Percentiles rank a stretch among this genome's conserved stretches.
Evolutionary conservation across 2,329 filamentous ascomycete species (phyloP).

Genomic region (Fusarium guadeloupense): DNA sequence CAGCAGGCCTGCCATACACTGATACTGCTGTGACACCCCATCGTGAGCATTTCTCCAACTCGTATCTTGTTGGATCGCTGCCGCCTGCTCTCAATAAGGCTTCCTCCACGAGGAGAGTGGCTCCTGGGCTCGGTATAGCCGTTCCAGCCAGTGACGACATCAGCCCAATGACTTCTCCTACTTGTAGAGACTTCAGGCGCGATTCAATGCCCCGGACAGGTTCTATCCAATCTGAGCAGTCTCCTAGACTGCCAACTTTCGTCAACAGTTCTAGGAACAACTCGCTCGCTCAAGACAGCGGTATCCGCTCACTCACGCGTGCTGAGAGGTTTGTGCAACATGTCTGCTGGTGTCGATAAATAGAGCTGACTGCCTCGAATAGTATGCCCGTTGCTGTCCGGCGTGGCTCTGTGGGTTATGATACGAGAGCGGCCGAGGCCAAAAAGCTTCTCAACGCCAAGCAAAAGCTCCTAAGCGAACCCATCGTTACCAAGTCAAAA

Average conservation of each 20-base stretch:
- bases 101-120: conserved; percentile 22
- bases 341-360: conserved; percentile 12
- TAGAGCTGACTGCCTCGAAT: conserved; percentile 27
- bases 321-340: conserved; percentile 40
- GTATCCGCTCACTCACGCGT: conserved; percentile 25
- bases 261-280: conserved; percentile 22
- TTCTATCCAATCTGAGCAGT: conserved; percentile 35
- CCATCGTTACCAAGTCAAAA: conserved; percentile 19
- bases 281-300: conserved; percentile 28
- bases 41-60: conserved; percentile 45
- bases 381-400: conserved; percentile 29
- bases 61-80: conserved; percentile 45
- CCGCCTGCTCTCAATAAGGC: conserved; percentile 28
- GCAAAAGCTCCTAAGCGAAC: conserved; percentile 25
- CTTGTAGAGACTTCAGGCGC: conserved; percentile 27
- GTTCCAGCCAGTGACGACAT: conserved; percentile 21
- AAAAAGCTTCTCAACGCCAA: conserved; percentile 25
- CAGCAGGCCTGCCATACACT: conserved; percentile 54
- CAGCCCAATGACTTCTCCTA: conserved; percentile 20
- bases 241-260: conserved; percentile 24
- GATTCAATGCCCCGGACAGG: conserved; percentile 29
- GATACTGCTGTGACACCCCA: conserved; percentile 43
- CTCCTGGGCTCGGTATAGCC: conserved; percentile 34
- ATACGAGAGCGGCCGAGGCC: conserved; percentile 32
- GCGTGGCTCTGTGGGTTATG: conserved; percentile 27